Conservation (phyloP, 108 stramenopile species). For the Pseudonitzschia pungens region DNA sequence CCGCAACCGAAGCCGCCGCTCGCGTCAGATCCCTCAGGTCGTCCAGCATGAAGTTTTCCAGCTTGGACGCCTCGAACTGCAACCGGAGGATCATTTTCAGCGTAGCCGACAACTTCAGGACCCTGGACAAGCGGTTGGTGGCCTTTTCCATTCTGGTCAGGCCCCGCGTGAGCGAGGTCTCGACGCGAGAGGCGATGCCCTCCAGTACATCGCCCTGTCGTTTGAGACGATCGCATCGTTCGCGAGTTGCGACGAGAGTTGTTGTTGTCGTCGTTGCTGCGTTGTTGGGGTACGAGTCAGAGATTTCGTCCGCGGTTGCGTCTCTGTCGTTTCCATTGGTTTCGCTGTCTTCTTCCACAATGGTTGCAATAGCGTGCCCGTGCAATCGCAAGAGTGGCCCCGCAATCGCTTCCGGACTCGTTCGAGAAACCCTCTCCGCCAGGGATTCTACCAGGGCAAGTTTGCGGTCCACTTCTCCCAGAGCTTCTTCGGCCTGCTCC, state of each 20-base stretch:
- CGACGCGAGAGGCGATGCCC: constrained; percentile 63
- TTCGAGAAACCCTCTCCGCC: constrained; percentile 69
- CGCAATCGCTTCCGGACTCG: constrained; percentile 75
- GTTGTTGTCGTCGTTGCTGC: constrained; percentile 28
- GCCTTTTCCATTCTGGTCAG: constrained; percentile 71
- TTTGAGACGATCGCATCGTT: constrained; percentile 64
- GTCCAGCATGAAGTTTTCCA: constrained; percentile 64
- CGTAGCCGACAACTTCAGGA: constrained; percentile 61
- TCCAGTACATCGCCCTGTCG: constrained; percentile 74
- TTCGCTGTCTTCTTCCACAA: constrained; percentile 17
- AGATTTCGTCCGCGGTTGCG: background rate
- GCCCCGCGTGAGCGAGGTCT: constrained; percentile 61
- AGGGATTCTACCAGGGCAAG: constrained; percentile 74
- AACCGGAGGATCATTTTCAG: constrained; percentile 80
- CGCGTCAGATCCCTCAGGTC: constrained; percentile 81
- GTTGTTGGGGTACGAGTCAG: background rate
- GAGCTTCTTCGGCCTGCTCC: constrained; percentile 61
- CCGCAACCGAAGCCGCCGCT: constrained; percentile 76
- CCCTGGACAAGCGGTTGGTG: constrained; percentile 66
- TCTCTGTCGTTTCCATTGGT: background rate
- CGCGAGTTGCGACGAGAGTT: constrained; percentile 43
- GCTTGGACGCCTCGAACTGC: constrained; percentile 75
- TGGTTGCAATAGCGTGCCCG: constrained; percentile 48
- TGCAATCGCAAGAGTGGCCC: constrained; percentile 72
- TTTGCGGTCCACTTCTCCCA: constrained; percentile 83